Evolutionary conservation across 768 basidiomycete genomes (phyloP).

Genomic region (Lactarius sp.): DNA sequence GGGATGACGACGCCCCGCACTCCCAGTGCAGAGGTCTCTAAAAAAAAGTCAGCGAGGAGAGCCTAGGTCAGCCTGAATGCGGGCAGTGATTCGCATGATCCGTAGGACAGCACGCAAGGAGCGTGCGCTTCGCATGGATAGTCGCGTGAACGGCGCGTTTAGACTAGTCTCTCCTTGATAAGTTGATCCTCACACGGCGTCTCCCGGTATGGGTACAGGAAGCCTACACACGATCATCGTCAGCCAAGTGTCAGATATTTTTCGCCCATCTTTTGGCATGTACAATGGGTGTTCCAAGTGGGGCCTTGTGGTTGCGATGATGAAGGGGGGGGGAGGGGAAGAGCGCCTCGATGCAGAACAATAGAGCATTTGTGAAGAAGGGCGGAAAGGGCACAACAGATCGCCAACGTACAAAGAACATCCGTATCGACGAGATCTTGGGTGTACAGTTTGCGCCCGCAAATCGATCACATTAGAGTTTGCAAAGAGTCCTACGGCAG

Average conservation of each 20-base stretch:
- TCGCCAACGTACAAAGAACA: constrained; percentile 43
- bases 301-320: background rate
- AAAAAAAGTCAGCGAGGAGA: background rate
- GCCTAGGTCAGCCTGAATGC: background rate
- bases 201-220: constrained; percentile 57
- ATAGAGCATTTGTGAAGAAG: background rate
- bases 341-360: background rate
- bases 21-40: constrained; percentile 67
- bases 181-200: constrained; percentile 59
- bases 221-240: constrained; percentile 37
- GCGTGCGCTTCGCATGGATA: constrained; percentile 50
- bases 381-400: constrained; percentile 3
- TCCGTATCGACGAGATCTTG: constrained; percentile 54
- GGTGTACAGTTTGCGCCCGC: constrained; percentile 44
- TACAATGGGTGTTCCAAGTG: background rate
- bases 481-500: constrained; percentile 8
- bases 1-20: constrained; percentile 53
- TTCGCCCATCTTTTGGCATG: background rate
- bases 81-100: constrained; percentile 38
- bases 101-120: constrained; percentile 59
- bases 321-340: background rate
- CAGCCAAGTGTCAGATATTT: background rate
- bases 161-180: constrained; percentile 50
- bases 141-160: constrained; percentile 61
- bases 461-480: constrained; percentile 41